Percentiles rank a stretch among this genome's conserved stretches.
Conservation (phyloP, 139 green algal species). For the Picochlorum sp. region DNA sequence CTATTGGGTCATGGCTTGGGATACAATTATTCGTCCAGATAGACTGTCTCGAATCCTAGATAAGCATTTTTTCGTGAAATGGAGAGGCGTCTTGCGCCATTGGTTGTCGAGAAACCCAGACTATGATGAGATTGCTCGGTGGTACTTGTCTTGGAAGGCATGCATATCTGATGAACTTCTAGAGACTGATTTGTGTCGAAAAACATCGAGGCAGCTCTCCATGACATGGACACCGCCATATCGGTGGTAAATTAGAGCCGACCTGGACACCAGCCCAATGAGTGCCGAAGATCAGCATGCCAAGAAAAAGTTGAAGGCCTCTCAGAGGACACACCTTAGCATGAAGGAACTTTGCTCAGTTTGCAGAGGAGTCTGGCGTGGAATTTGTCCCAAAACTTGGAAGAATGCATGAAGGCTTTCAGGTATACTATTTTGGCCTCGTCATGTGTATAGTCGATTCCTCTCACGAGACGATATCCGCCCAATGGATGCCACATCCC, state of each 20-base stretch:
- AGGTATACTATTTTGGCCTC: conserved; percentile 86
- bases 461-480: conserved; percentile 46
- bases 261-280: conserved; percentile 8
- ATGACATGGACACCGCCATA: conserved; percentile 85
- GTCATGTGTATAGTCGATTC: conserved; percentile 80
- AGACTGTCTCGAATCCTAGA: conserved; percentile 51
- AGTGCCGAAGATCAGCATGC: background rate
- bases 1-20: conserved; percentile 77
- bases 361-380: conserved; percentile 73
- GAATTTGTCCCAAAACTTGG: conserved; percentile 85
- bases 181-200: conserved; percentile 62
- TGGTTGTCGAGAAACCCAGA: conserved; percentile 73
- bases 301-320: background rate
- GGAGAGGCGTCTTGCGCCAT: conserved; percentile 63
- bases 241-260: conserved; percentile 12
- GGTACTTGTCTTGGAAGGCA: conserved; percentile 87
- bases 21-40: conserved; percentile 40
- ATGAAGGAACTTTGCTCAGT: conserved; percentile 65
- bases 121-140: conserved; percentile 78
- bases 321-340: conserved; percentile 7
- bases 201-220: conserved; percentile 68
- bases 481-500: conserved; percentile 41
- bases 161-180: conserved; percentile 49
- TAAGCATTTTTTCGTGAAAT: conserved; percentile 73
- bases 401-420: conserved; percentile 70